phyloP scores from a whole-genome alignment of 2,329 filamentous ascomycete species.

The Aspergillus intermedius region DNA sequence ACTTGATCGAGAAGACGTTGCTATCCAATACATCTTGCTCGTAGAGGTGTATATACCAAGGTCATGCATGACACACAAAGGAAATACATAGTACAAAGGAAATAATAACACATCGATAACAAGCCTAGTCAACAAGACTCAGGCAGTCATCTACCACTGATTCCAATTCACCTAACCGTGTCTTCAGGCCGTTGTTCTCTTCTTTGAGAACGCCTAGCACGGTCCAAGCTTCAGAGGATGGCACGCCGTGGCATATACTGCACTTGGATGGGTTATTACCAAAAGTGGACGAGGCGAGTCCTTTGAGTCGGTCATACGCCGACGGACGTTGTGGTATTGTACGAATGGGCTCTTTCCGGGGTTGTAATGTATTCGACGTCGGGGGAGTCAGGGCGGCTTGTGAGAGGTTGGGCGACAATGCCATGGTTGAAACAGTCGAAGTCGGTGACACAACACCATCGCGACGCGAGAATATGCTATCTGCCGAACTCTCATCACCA shows the following conservation, averaged over 20 bases:
- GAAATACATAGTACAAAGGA: not conserved
- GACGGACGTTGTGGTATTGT: constrained; percentile 22
- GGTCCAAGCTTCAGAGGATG: constrained; percentile 47
- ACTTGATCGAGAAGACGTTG: not conserved
- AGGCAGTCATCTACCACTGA: constrained; percentile 51
- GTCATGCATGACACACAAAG: not conserved
- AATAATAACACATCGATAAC: not conserved
- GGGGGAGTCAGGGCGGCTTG: constrained; percentile 25
- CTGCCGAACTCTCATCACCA: constrained; percentile 48
- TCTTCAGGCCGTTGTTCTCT: constrained; percentile 50
- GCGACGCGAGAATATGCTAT: constrained; percentile 42
- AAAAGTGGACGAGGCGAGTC: constrained; percentile 28
- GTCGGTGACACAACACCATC: constrained; percentile 28
- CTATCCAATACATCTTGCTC: not conserved
- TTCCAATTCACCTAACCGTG: constrained; percentile 49
- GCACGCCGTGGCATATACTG: constrained; percentile 35
- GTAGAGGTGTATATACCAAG: not conserved
- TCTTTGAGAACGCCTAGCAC: constrained; percentile 46
- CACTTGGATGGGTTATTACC: constrained; percentile 29
- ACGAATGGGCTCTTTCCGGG: constrained; percentile 25
- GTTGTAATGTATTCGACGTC: constrained; percentile 26
- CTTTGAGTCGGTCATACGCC: constrained; percentile 40
- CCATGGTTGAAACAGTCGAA: constrained; percentile 33
- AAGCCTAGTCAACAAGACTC: constrained; percentile 40
- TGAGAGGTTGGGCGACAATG: constrained; percentile 32